Conservation (phyloP, 2,329 filamentous ascomycete species). For the Verticillium tricorpus region DNA sequence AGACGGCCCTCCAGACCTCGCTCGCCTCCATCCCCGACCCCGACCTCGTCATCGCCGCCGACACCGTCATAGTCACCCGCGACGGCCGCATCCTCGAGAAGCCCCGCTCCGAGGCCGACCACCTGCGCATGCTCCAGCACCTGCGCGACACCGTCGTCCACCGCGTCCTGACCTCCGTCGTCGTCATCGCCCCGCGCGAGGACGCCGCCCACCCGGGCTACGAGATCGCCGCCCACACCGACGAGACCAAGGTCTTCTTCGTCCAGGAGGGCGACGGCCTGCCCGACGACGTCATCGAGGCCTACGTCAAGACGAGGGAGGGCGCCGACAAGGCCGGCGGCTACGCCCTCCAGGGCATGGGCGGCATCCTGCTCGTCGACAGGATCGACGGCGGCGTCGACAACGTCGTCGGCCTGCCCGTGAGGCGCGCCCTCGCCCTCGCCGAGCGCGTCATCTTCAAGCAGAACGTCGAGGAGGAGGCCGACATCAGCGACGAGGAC, state of each 20-base stretch:
- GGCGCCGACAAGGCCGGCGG: constrained; percentile 95
- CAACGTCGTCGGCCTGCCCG: constrained; percentile 88
- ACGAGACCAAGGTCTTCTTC: constrained; percentile 91
- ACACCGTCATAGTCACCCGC: constrained; percentile 80
- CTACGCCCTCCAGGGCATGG: constrained; percentile 89
- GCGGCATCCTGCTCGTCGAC: constrained; percentile 81
- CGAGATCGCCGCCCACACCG: constrained; percentile 71
- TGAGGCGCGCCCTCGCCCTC: constrained; percentile 70
- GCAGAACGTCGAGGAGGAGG: constrained; percentile 60
- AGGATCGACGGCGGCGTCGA: constrained; percentile 85
- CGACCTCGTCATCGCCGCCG: constrained; percentile 80
- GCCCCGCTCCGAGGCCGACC: constrained; percentile 74
- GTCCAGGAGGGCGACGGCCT: constrained; percentile 56
- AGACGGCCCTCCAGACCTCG: constrained; percentile 36
- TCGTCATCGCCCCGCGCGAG: constrained; percentile 74
- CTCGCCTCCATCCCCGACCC: constrained; percentile 58
- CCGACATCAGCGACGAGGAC: constrained; percentile 41
- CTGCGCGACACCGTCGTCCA: constrained; percentile 74
- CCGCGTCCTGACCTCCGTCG: constrained; percentile 82
- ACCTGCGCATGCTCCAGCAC: constrained; percentile 77
- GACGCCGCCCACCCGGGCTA: constrained; percentile 84
- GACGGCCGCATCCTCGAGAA: constrained; percentile 84
- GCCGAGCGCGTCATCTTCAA: constrained; percentile 85
- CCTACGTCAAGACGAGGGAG: constrained; percentile 78
- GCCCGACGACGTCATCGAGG: constrained; percentile 75